Conservation (phyloP, 768 basidiomycete species). For the Termitomyces sp. region DNA sequence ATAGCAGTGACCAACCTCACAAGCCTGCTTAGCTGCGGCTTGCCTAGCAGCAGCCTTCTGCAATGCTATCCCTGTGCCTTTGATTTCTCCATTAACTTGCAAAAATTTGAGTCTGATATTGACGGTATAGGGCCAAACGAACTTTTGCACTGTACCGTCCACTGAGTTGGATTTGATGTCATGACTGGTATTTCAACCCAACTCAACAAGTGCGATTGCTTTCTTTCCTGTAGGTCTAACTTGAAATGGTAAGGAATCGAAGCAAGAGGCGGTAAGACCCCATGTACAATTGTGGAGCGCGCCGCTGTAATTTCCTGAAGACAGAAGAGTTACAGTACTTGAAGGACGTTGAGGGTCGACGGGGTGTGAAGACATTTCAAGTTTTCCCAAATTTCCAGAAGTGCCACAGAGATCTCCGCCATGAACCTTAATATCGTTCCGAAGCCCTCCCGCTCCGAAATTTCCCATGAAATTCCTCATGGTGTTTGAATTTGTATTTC, state of each 20-base stretch:
- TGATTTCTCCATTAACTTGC: slow-evolving; percentile 14
- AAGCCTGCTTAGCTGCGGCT: slow-evolving; percentile 16
- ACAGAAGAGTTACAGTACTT: slow-evolving; percentile 4
- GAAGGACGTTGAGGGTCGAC: slow-evolving; percentile 1
- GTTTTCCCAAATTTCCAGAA: not conserved
- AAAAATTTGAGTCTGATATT: not conserved
- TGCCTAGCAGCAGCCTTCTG: slow-evolving; percentile 16
- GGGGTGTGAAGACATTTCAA: slow-evolving; percentile 7
- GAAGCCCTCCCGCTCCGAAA: not conserved
- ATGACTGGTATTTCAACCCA: slow-evolving; percentile 12
- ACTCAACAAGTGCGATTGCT: slow-evolving; percentile 12
- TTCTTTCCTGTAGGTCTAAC: slow-evolving; percentile 14
- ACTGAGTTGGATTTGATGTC: slow-evolving; percentile 5
- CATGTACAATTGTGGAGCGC: slow-evolving; percentile 15
- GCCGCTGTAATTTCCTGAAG: slow-evolving; percentile 13
- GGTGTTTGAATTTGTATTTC: not conserved
- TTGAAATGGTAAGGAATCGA: not conserved
- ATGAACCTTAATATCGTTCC: not conserved
- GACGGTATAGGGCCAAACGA: not conserved
- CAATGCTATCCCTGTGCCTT: slow-evolving; percentile 12
- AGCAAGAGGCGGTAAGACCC: not conserved
- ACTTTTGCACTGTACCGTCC: slow-evolving; percentile 19
- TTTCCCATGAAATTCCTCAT: slow-evolving; percentile 1
- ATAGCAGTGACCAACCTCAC: slow-evolving; percentile 10
- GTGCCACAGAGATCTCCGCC: not conserved